These are phyloP conservation scores for Hypoxylon intermedium DNA, from an alignment of 495 filamentous ascomycete species.

Conservation along the genomic window DNA sequence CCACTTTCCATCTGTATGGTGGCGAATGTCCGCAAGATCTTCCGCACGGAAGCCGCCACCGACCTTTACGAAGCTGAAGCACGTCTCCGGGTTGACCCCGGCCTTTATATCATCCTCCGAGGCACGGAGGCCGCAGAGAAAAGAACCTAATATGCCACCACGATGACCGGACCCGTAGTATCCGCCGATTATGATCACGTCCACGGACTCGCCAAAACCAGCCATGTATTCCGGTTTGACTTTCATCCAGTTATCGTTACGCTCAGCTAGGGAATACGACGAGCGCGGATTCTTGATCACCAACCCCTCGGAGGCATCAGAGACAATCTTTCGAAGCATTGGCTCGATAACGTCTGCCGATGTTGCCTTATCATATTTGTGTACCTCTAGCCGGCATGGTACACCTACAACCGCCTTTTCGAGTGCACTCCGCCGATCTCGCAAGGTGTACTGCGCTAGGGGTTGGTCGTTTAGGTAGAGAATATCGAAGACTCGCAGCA, in stretches of 20 bases:
- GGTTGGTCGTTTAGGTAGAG: slow-evolving; percentile 82
- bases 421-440: slow-evolving; percentile 80
- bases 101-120: slow-evolving; percentile 68
- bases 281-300: slow-evolving; percentile 94
- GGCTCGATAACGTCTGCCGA: slow-evolving; percentile 76
- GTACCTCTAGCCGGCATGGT: slow-evolving; percentile 81
- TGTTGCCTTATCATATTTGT: slow-evolving; percentile 71
- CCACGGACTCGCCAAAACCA: slow-evolving; percentile 92
- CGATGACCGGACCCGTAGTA: slow-evolving; percentile 89
- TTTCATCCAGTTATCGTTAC: slow-evolving; percentile 98
- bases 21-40: slow-evolving; percentile 82
- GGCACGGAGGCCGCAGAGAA: slow-evolving; percentile 83
- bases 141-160: slow-evolving; percentile 83
- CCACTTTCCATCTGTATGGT: slow-evolving; percentile 92
- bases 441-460: slow-evolving; percentile 81
- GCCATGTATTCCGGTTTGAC: slow-evolving; percentile 99
- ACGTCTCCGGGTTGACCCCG: slow-evolving; percentile 70
- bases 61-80: slow-evolving; percentile 93
- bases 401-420: slow-evolving; percentile 68
- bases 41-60: slow-evolving; percentile 87
- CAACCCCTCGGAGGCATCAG: slow-evolving; percentile 86
- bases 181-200: slow-evolving; percentile 87
- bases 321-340: slow-evolving; percentile 79
- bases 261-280: slow-evolving; percentile 83
- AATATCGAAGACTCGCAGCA: slow-evolving; percentile 88